Percentiles rank a stretch among this genome's conserved stretches.
Evolutionary conservation across 208 protist species (phyloP).

Genomic region (Acanthamoeba royreba): DNA sequence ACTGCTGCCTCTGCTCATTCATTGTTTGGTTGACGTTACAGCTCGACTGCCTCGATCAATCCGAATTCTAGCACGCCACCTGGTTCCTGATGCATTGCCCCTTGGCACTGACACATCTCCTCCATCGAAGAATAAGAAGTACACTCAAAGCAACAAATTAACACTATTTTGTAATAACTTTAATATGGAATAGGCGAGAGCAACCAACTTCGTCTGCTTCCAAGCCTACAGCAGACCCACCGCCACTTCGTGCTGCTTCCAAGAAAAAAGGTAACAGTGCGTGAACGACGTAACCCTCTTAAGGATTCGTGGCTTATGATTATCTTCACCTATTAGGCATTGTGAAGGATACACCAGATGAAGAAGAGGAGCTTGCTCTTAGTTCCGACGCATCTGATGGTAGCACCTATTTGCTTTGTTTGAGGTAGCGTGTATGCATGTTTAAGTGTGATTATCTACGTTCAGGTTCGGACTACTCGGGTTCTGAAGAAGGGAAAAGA

Average conservation of each 20-base stretch:
- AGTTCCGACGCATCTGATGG: background rate
- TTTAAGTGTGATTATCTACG: background rate
- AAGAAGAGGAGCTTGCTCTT: background rate
- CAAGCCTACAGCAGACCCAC: too few relatives aligned
- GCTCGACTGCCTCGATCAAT: background rate
- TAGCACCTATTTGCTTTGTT: background rate
- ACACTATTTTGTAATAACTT: too few relatives aligned
- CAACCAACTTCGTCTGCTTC: too few relatives aligned
- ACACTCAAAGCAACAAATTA: too few relatives aligned
- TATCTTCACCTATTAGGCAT: too few relatives aligned
- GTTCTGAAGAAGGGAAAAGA: background rate
- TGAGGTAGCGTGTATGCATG: background rate
- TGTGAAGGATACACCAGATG: background rate
- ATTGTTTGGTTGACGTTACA: too few relatives aligned
- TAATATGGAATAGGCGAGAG: too few relatives aligned
- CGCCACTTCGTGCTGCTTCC: too few relatives aligned
- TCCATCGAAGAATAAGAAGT: background rate
- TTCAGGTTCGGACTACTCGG: background rate
- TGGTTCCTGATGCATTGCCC: background rate
- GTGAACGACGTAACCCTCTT: too few relatives aligned
- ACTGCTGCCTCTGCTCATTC: background rate
- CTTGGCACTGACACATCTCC: background rate
- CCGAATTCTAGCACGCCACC: background rate
- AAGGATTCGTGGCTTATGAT: too few relatives aligned
- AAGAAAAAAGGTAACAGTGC: too few relatives aligned